Conservation (phyloP, 176 grass and related monocot genomes). For the Juncus inflexus region DNA sequence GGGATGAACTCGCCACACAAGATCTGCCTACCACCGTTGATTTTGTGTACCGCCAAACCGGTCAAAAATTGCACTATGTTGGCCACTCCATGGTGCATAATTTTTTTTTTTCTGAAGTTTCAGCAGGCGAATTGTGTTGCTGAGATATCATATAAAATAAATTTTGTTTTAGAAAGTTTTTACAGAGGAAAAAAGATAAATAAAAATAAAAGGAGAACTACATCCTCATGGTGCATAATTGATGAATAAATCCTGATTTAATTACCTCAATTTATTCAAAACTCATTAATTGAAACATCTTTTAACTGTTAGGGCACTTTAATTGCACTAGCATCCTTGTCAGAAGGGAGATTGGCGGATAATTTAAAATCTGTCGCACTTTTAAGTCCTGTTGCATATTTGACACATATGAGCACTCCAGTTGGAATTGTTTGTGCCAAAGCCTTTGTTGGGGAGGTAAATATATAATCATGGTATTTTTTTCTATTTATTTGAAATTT, state of each 20-base stretch:
- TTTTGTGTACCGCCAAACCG: conserved; percentile 37
- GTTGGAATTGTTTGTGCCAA: conserved; percentile 56
- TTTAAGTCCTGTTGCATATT: conserved; percentile 71
- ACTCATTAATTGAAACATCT: neutral
- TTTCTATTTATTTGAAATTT: neutral
- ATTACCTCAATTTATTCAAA: conserved; percentile 1
- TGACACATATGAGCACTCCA: conserved; percentile 66
- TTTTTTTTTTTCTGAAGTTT: too few species aligned
- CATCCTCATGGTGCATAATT: conserved; percentile 50
- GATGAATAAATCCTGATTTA: neutral
- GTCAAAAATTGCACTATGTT: conserved; percentile 75
- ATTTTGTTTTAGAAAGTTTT: too few species aligned
- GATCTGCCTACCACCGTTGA: conserved; percentile 63
- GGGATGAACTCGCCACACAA: conserved; percentile 69
- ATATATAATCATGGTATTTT: conserved; percentile 3
- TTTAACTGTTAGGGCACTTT: conserved; percentile 54
- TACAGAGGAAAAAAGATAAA: too few species aligned
- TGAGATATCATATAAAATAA: too few species aligned
- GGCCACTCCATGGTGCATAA: conserved; percentile 92
- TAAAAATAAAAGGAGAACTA: too few species aligned
- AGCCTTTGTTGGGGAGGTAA: conserved; percentile 58
- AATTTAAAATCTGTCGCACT: conserved; percentile 66
- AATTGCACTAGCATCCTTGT: conserved; percentile 65
- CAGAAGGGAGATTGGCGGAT: conserved; percentile 60
- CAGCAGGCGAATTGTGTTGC: too few species aligned